Evolutionary conservation across 805 yeast genomes (phyloP), one percentile per base, ranked within the genome.

Genomic region (Saccharomycodes ludwigii): DNA sequence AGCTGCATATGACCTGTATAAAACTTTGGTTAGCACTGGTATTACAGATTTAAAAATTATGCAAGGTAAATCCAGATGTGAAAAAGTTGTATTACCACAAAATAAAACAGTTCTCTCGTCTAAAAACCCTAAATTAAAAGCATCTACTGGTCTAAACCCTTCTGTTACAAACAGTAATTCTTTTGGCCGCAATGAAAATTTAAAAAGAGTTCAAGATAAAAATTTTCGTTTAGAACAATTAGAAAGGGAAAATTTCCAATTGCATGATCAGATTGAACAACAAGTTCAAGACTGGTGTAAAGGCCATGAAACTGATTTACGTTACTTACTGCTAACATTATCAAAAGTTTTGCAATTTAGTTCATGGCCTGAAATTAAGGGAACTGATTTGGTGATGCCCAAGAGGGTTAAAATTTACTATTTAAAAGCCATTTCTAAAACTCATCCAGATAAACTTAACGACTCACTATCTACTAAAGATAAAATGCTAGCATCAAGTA

Each of bases 391-490:
- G 37, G 91, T 91, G 37, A 61, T 86, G 40, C 88, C 94, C 13
- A 86, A 85, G 44, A 85, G 81, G 51, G 96, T 85, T 23, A 88
- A 88, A 52, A 61, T 88, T 22, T 63, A 65, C 13, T 91, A 91
- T 26, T 75, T 91, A 85, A 82, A 79, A 54, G 84, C 95, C 4
- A 83, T 91, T 42, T 76, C 96, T 0, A 68, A 73, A 31, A 93
- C 95, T 3, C 91, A 86, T 53, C 74, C 88, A 0, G 99, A 91
- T 54, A 91, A 91, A 52, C 59, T 86, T 16, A 61, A 73, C 5
- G 54, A 56, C 15, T 71, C 77, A 2, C 31, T 47, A 18, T 59
- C 75, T 6, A 60, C 74, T 5, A 93, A 84, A 45, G 71, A 72
- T 35, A 76, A 78, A 49, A 69, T 88, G 76, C 65, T 88, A 28